phyloP scores from a whole-genome alignment of 352 stramenopile genomes.

The Globisporangium cystogenes region DNA sequence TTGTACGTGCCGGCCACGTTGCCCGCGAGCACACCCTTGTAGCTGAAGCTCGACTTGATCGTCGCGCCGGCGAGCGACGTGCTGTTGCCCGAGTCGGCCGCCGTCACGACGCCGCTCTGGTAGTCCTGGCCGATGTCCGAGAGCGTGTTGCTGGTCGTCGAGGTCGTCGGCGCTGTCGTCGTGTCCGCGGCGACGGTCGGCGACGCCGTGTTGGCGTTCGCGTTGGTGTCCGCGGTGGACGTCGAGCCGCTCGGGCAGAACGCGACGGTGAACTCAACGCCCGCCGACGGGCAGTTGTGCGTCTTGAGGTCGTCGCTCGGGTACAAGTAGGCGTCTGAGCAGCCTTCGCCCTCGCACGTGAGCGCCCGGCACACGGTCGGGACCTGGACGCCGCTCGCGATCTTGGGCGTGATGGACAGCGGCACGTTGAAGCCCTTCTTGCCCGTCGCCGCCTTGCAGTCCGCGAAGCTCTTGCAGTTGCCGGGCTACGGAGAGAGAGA shows the following conservation, averaged over 20 bases:
- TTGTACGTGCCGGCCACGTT: slow-evolving; percentile 36
- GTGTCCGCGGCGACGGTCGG: neutral
- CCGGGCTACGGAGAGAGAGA: slow-evolving; percentile 12
- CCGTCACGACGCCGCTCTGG: slow-evolving; percentile 11
- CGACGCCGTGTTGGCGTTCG: too few relatives aligned
- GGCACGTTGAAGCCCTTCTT: slow-evolving; percentile 64
- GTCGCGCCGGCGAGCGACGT: slow-evolving; percentile 29
- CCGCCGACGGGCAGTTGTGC: slow-evolving; percentile 32
- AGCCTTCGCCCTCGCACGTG: slow-evolving; percentile 27
- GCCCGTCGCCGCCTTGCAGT: slow-evolving; percentile 37
- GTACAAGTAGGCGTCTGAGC: slow-evolving; percentile 43
- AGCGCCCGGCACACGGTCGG: slow-evolving; percentile 28
- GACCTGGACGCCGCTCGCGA: slow-evolving; percentile 12
- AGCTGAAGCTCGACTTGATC: slow-evolving; percentile 47
- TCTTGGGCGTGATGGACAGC: slow-evolving; percentile 42
- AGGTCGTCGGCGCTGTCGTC: neutral
- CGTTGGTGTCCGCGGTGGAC: too few relatives aligned
- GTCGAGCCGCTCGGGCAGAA: slow-evolving; percentile 33
- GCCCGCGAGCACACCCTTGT: slow-evolving; percentile 29
- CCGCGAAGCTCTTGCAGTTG: slow-evolving; percentile 40
- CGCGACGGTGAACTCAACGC: slow-evolving; percentile 27
- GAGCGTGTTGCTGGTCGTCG: slow-evolving; percentile 5
- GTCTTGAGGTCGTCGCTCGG: slow-evolving; percentile 44
- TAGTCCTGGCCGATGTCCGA: slow-evolving; percentile 16
- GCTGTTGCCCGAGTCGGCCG: slow-evolving; percentile 2